Conservation (phyloP, 495 filamentous ascomycete genomes). For the Podospora comata region DNA sequence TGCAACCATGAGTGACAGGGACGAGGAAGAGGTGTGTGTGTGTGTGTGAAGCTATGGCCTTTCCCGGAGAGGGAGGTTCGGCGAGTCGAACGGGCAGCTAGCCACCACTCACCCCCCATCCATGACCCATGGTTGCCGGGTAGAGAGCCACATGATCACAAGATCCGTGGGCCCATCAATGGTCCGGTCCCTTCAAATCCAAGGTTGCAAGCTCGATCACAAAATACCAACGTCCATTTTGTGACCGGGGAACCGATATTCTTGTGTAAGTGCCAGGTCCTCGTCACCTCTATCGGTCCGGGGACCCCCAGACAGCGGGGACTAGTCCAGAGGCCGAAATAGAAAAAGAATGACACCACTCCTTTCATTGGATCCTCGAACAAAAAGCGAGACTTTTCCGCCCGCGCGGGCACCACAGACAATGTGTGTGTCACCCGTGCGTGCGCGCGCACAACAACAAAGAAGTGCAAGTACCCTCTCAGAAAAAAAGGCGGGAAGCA, state of each 20-base stretch:
- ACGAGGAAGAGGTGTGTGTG: no score
- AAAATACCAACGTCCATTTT: background rate
- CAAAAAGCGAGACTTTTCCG: background rate
- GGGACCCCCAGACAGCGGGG: background rate
- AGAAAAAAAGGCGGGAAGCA: background rate
- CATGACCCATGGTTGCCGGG: background rate
- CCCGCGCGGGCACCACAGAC: background rate
- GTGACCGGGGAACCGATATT: background rate
- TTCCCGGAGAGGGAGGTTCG: background rate
- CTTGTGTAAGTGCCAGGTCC: background rate
- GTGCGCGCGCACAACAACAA: background rate
- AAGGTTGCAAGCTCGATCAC: background rate
- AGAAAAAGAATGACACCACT: background rate
- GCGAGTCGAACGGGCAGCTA: background rate
- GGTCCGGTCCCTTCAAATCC: background rate
- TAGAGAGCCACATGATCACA: background rate
- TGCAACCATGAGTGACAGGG: background rate
- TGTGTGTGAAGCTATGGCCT: background rate
- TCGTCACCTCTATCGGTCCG: background rate
- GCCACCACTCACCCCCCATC: no score
- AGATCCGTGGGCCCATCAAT: background rate
- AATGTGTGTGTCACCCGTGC: background rate
- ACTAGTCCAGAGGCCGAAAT: no score
- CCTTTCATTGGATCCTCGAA: background rate
- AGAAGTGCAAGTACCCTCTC: background rate